Evolutionary conservation across 1,139 yeast species (phyloP).

Genomic region (Scheffersomyces cryptocercus): DNA sequence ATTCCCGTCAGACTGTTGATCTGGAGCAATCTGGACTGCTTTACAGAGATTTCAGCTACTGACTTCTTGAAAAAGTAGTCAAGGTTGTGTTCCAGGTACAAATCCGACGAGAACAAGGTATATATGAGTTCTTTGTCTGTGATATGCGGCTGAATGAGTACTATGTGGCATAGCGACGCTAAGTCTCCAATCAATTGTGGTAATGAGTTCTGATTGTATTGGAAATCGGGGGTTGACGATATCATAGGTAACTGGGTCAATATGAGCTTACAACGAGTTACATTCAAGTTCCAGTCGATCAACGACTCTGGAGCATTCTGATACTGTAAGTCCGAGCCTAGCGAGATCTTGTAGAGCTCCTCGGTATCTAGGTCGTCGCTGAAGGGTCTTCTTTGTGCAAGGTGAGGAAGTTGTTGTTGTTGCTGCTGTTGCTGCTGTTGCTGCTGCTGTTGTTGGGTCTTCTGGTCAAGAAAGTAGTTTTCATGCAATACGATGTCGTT

Average conservation of each 20-base stretch:
- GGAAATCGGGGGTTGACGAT: conserved; percentile 39
- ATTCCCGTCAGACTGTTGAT: conserved; percentile 29
- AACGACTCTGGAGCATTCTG: conserved; percentile 43
- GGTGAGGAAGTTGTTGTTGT: conserved; percentile 2
- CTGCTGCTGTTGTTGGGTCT: conserved; percentile 5
- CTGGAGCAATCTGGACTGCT: conserved; percentile 48
- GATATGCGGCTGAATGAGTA: conserved; percentile 42
- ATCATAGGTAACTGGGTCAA: conserved; percentile 41
- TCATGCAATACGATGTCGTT: conserved; percentile 48
- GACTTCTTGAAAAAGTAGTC: conserved; percentile 45
- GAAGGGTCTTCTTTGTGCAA: conserved; percentile 2
- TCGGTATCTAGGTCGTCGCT: conserved; percentile 23
- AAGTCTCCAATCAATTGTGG: conserved; percentile 50
- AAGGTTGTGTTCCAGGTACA: conserved; percentile 50
- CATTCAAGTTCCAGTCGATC: conserved; percentile 51
- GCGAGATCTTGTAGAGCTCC: conserved; percentile 38
- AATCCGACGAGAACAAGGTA: conserved; percentile 40
- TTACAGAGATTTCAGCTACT: conserved; percentile 55
- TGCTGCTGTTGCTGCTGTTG: conserved; percentile 12
- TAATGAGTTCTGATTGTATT: conserved; percentile 32
- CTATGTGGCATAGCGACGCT: conserved; percentile 42
- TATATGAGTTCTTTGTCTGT: conserved; percentile 48
- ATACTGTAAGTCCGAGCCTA: conserved; percentile 43
- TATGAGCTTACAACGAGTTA: conserved; percentile 46
- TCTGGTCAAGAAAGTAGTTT: conserved; percentile 25